Percentiles rank a stretch among this genome's conserved stretches.
Evolutionary conservation across 768 basidiomycete genomes (phyloP).

Genomic region (Tulasnella sp.): DNA sequence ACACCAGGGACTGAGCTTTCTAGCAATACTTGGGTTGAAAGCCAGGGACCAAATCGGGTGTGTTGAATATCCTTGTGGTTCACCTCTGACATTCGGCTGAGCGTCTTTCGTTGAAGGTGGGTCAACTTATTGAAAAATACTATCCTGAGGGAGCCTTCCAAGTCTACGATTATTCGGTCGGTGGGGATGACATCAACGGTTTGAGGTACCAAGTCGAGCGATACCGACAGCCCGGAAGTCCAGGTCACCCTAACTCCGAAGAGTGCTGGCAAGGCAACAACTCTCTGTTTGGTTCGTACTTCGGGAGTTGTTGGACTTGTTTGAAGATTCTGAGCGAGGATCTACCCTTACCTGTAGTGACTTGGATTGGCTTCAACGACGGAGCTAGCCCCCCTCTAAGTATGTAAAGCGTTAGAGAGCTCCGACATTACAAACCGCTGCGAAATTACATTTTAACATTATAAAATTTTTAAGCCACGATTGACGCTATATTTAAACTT

Average conservation of each 20-base stretch:
- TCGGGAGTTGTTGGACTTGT: too few relatives aligned
- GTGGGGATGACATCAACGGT: constrained; percentile 54
- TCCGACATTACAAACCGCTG: background rate
- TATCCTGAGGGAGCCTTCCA: constrained; percentile 49
- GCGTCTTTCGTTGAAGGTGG: constrained; percentile 38
- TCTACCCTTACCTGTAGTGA: constrained; percentile 47
- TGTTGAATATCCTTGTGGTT: too few relatives aligned
- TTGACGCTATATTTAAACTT: constrained; percentile 50
- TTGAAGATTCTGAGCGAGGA: too few relatives aligned
- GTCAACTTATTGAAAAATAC: constrained; percentile 40
- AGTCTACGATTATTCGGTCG: constrained; percentile 61
- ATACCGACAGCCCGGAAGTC: constrained; percentile 45
- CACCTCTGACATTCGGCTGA: constrained; percentile 35
- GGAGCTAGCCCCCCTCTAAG: constrained; percentile 36
- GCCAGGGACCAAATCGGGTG: constrained; percentile 62
- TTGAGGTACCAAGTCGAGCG: constrained; percentile 49
- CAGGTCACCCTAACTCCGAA: constrained; percentile 45
- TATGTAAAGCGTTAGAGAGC: background rate
- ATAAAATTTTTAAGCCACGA: constrained; percentile 28
- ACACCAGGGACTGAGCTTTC: constrained; percentile 58
- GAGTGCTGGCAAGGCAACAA: constrained; percentile 52
- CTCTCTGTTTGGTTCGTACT: constrained; percentile 50
- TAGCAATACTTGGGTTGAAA: constrained; percentile 51
- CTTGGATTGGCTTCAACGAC: constrained; percentile 72
- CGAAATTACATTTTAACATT: background rate